Evolutionary conservation across 768 basidiomycete species (phyloP).

Genomic region (Xerocomellus amylosporus): DNA sequence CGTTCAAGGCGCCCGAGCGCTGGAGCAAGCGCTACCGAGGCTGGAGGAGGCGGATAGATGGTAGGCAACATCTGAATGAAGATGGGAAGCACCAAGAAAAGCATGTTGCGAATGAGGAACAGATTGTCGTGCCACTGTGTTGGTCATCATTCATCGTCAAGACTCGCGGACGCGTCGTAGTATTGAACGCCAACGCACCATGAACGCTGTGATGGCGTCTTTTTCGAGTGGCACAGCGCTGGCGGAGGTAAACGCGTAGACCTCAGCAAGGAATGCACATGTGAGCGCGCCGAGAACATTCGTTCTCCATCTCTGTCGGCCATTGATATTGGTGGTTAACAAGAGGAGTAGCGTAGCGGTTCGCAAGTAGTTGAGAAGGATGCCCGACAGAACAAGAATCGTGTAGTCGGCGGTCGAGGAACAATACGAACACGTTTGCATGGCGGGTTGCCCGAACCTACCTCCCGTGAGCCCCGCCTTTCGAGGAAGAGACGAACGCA

Average conservation of each 20-base stretch:
- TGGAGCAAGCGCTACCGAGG: constrained; percentile 27
- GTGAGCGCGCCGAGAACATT: constrained; percentile 48
- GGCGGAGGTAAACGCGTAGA: constrained; percentile 49
- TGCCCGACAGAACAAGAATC: constrained; percentile 52
- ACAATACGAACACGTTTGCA: constrained; percentile 67
- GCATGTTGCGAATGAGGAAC: constrained; percentile 48
- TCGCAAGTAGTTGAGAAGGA: constrained; percentile 58
- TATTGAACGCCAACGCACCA: constrained; percentile 32
- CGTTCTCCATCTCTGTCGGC: constrained; percentile 43
- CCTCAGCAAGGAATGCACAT: constrained; percentile 49
- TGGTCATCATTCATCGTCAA: background rate
- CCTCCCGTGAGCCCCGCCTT: background rate
- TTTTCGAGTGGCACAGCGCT: constrained; percentile 46
- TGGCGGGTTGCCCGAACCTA: constrained; percentile 67
- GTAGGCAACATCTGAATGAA: constrained; percentile 44
- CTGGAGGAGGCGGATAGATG: constrained; percentile 26
- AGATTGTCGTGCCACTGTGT: constrained; percentile 65
- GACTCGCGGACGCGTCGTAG: background rate
- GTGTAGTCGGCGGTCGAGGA: constrained; percentile 57
- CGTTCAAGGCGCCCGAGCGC: constrained; percentile 33
- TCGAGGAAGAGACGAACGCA: background rate
- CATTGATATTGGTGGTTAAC: constrained; percentile 41
- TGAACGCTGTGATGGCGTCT: constrained; percentile 36
- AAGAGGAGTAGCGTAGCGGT: constrained; percentile 48
- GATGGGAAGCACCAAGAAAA: constrained; percentile 60